Conservation (phyloP, 768 basidiomycete species). For the Leccinum ochraceum region DNA sequence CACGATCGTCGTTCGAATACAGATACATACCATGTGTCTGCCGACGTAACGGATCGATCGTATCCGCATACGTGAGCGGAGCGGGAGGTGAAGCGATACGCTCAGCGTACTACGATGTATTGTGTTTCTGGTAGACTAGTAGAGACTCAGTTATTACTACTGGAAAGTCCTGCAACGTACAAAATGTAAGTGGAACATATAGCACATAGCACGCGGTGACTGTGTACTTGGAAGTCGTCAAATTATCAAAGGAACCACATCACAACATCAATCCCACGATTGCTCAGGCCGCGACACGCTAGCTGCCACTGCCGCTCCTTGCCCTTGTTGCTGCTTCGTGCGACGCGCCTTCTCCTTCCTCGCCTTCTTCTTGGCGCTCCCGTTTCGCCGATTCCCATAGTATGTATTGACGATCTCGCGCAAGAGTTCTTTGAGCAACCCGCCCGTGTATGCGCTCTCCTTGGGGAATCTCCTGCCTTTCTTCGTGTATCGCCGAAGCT, state of each 20-base stretch:
- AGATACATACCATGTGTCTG: too few relatives aligned
- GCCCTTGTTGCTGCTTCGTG: neutral
- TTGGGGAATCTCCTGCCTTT: constrained; percentile 29
- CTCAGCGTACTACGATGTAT: neutral
- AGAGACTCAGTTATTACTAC: neutral
- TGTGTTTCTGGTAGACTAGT: neutral
- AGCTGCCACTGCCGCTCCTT: neutral
- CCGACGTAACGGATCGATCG: neutral
- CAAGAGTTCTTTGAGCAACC: constrained; percentile 33
- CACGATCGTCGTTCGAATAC: neutral
- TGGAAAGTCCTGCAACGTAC: neutral
- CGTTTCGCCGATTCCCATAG: constrained; percentile 19
- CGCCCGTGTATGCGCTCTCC: constrained; percentile 27
- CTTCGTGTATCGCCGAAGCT: constrained; percentile 31
- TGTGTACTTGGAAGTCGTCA: neutral
- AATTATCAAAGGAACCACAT: neutral
- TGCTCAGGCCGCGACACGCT: neutral
- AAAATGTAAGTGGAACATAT: neutral
- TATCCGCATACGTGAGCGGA: neutral
- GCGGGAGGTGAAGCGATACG: neutral
- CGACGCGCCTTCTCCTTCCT: constrained; percentile 10
- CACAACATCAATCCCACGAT: neutral
- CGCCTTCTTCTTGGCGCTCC: constrained; percentile 19
- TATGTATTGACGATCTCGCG: constrained; percentile 27
- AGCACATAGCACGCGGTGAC: neutral